Evolutionary conservation across 169 alveolate species (phyloP).

Genomic region (Plasmodium falciparum): DNA sequence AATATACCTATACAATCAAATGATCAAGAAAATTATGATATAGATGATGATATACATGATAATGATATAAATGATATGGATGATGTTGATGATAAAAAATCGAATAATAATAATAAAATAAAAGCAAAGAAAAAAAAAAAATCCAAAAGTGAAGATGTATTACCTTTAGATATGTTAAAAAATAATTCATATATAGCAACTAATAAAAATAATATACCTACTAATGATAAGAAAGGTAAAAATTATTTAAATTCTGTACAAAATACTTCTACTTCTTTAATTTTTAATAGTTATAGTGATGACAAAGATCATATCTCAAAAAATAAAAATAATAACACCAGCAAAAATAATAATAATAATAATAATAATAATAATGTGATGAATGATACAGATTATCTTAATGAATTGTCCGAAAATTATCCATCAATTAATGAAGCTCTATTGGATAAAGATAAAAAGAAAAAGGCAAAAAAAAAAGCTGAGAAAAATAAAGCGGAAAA

Average conservation of each 20-base stretch:
- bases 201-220: not conserved
- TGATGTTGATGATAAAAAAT: constrained; percentile 7
- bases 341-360: too few species aligned
- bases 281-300: not conserved
- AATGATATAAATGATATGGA: not conserved
- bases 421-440: constrained; percentile 43
- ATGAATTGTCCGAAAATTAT: constrained; percentile 45
- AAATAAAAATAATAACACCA: not conserved
- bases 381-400: constrained; percentile 30
- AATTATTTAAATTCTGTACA: constrained; percentile 27
- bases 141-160: constrained; percentile 20
- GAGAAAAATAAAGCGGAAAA: constrained; percentile 26
- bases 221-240: constrained; percentile 6
- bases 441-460: constrained; percentile 41
- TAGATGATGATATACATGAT: too few species aligned
- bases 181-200: not conserved
- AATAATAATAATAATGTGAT: not conserved
- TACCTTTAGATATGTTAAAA: not conserved
- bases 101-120: not conserved
- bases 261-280: not conserved
- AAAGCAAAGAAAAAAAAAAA: constrained; percentile 40
- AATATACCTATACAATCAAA: too few species aligned
- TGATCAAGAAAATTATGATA: too few species aligned
- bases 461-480: constrained; percentile 35
- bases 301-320: not conserved